A percentile compares a stretch with the other conserved stretches of the same genome.
These are phyloP conservation scores for Diaporthe humulicola DNA, from an alignment of 2,329 filamentous ascomycete genomes.

Conservation along the genomic window DNA sequence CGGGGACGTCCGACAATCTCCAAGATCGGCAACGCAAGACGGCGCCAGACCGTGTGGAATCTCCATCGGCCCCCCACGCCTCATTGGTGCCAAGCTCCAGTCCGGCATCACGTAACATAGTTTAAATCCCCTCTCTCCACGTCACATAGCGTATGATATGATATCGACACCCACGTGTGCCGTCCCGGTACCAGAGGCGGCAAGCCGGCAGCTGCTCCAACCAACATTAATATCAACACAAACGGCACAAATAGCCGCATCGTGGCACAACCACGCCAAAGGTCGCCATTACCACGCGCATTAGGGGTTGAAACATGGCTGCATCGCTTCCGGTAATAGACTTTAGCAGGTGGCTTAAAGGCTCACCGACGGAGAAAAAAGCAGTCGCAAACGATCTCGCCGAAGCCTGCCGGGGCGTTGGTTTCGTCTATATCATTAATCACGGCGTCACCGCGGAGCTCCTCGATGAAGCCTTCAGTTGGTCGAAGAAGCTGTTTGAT, in stretches of 20 bases:
- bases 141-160: neutral
- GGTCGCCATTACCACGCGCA: neutral
- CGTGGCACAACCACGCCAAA: neutral
- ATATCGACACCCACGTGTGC: neutral
- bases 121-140: neutral
- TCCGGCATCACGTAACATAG: slow-evolving; percentile 11
- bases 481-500: slow-evolving; percentile 50
- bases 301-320: neutral
- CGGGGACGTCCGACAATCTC: slow-evolving; percentile 30
- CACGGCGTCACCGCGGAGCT: slow-evolving; percentile 51
- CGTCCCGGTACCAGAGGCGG: neutral
- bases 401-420: slow-evolving; percentile 49
- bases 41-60: slow-evolving; percentile 16
- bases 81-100: slow-evolving; percentile 30
- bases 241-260: no score
- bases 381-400: slow-evolving; percentile 34
- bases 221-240: neutral
- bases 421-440: slow-evolving; percentile 53
- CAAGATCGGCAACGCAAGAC: slow-evolving; percentile 27
- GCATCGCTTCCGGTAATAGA: slow-evolving; percentile 37
- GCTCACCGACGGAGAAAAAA: slow-evolving; percentile 28
- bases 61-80: neutral
- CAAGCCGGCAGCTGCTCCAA: neutral
- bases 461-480: slow-evolving; percentile 50
- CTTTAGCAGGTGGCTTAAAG: slow-evolving; percentile 37